These are phyloP conservation scores for Trematosphaeria pertusa DNA, from an alignment of 2,329 filamentous ascomycete species.

Conservation along the genomic window DNA sequence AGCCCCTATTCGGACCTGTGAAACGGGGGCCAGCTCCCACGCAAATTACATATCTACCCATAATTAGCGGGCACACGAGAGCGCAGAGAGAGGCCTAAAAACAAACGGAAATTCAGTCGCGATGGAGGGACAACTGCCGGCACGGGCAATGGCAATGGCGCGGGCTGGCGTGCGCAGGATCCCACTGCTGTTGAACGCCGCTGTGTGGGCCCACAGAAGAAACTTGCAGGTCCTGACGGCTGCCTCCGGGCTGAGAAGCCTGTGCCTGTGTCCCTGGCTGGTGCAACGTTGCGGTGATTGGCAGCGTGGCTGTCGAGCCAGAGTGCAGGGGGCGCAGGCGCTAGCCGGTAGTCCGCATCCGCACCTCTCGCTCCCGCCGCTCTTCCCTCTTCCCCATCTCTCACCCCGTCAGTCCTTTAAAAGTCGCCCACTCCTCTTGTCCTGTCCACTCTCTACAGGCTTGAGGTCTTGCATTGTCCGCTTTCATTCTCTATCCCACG, in stretches of 20 bases:
- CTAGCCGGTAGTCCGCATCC: no score
- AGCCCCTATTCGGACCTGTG: constrained; percentile 34
- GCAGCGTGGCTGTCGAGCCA: neutral
- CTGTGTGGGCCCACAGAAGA: neutral
- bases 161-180: neutral
- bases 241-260: neutral
- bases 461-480: constrained; percentile 44
- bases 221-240: neutral
- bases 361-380: constrained; percentile 11
- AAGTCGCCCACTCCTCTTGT: constrained; percentile 26
- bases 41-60: constrained; percentile 22
- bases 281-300: neutral
- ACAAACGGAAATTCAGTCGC: neutral
- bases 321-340: no score
- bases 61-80: constrained; percentile 22
- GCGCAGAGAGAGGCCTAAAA: neutral
- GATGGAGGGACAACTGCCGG: no score
- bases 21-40: constrained; percentile 33
- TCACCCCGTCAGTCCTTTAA: constrained; percentile 28
- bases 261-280: no score
- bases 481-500: constrained; percentile 35
- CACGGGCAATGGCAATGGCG: no score
- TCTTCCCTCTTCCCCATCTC: constrained; percentile 21
- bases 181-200: neutral
- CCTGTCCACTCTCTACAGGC: constrained; percentile 49